Percentiles rank a stretch among this genome's conserved stretches.
Conservation (phyloP, 2,329 filamentous ascomycete genomes). For the Cladorrhinum sp. region DNA sequence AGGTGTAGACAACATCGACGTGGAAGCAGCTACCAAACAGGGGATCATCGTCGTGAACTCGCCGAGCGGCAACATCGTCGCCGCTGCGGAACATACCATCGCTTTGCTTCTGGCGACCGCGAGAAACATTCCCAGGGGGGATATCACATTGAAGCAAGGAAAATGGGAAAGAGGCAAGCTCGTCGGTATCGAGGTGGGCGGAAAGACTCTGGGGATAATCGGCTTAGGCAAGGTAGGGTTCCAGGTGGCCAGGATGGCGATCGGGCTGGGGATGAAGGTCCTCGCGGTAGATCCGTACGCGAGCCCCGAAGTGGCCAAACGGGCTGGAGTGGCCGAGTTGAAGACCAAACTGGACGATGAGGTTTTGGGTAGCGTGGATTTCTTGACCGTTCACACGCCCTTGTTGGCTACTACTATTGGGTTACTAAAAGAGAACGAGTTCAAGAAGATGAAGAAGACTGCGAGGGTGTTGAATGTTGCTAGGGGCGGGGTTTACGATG, state of each 20-base stretch:
- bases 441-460: conserved; percentile 69
- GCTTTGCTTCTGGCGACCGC: conserved; percentile 72
- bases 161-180: conserved; percentile 73
- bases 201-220: conserved; percentile 73
- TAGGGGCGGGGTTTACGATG: conserved; percentile 76
- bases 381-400: conserved; percentile 78
- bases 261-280: conserved; percentile 73
- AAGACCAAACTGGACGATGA: conserved; percentile 47
- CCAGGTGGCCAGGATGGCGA: conserved; percentile 75
- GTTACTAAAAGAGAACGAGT: conserved; percentile 65
- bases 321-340: conserved; percentile 65
- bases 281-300: conserved; percentile 76
- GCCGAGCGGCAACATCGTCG: conserved; percentile 75
- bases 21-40: conserved; percentile 65
- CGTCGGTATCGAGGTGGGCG: conserved; percentile 74
- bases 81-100: conserved; percentile 76
- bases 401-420: conserved; percentile 73
- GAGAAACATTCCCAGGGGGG: conserved; percentile 68
- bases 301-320: conserved; percentile 65
- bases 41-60: conserved; percentile 81
- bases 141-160: conserved; percentile 65
- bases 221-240: conserved; percentile 81
- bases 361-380: conserved; percentile 66
- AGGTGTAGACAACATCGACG: conserved; percentile 79
- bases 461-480: conserved; percentile 77